Percentiles rank a stretch among this genome's conserved stretches.
Evolutionary conservation across 2,329 filamentous ascomycete species (phyloP).

Genomic region (Neurospora sp.): DNA sequence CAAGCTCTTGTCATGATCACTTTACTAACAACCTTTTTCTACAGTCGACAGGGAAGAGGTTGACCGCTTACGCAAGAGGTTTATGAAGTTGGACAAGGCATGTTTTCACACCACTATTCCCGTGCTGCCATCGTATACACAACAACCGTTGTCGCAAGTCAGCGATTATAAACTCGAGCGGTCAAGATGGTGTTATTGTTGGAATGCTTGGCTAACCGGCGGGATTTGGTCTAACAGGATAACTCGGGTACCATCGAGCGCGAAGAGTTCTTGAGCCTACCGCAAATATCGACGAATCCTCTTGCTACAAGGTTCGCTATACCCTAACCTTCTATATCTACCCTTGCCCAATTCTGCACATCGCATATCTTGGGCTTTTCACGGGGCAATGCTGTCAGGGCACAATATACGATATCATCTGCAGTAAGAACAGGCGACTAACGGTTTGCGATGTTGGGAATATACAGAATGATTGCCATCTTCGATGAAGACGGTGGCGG

Average conservation of each 20-base stretch:
- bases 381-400: neutral
- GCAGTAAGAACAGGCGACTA: neutral
- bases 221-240: constrained; percentile 48
- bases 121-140: neutral
- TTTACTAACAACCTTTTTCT: constrained; percentile 1
- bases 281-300: constrained; percentile 95
- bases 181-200: constrained; percentile 2
- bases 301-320: constrained; percentile 72
- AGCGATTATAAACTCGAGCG: too few relatives aligned
- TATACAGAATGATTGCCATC: constrained; percentile 85
- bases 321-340: neutral
- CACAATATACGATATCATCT: neutral
- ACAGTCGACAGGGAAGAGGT: constrained; percentile 95
- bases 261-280: constrained; percentile 93
- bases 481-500: constrained; percentile 98
- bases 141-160: neutral
- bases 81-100: constrained; percentile 99
- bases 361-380: neutral
- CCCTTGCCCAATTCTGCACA: neutral
- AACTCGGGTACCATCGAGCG: constrained; percentile 97
- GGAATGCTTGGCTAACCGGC: neutral
- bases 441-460: neutral
- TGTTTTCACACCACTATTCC: constrained; percentile 12
- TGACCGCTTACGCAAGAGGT: constrained; percentile 87
- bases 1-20: neutral